Evolutionary conservation across 1,284 basidiomycete species (phyloP), one percentile per base, ranked within the genome.

Genomic region (Wolfiporia cocos): DNA sequence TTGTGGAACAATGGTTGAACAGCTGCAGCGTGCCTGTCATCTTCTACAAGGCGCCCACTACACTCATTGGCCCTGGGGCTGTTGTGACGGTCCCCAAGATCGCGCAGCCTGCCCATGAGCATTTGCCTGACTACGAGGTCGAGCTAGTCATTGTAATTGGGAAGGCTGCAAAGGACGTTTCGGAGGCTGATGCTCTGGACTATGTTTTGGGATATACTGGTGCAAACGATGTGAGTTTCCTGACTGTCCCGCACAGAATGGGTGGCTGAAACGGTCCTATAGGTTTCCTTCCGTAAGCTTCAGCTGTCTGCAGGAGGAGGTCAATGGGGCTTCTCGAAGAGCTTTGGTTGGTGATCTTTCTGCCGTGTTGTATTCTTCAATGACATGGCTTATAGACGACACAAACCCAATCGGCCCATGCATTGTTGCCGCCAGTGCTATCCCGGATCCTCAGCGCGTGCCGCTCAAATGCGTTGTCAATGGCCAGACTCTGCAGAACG

Each of bases 81-180:
- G 68, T 74, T 0, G 72, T 91, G 21, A 65, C 66, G n/a, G 75
- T 92, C 33, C 88, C 89, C 0, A 72, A 64, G 24, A 76, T 73
- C 36, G 78, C 80, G 1, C 76, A 83, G 52, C 89, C 89, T 19
- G 71, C 81, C 2, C 71, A 82, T 18, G 78, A 78, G 36, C 80
- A 87, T 51, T 66, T 84, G 2, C 76, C 88, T 0, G 92, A 96
- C 63, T 95, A 92, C 56, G 92, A 96, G 59, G 83, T 89, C 36
- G 92, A 96, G 55, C 67, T 96, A 11, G 86, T 80, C 28, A 75
- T 94, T 49, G 83, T 95, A 44, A 88, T 95, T 34, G 89, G 88
- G 15, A 86, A 84, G 54, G 59, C 77, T 0, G 84, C 85, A 36
- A 87, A 84, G 65, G 66, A 94, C 54, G 88, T 93, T 6, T 70